Base-by-base conservation (phyloP, 2,329 filamentous ascomycete genomes). In the Simplicillium aogashimaense region DNA sequence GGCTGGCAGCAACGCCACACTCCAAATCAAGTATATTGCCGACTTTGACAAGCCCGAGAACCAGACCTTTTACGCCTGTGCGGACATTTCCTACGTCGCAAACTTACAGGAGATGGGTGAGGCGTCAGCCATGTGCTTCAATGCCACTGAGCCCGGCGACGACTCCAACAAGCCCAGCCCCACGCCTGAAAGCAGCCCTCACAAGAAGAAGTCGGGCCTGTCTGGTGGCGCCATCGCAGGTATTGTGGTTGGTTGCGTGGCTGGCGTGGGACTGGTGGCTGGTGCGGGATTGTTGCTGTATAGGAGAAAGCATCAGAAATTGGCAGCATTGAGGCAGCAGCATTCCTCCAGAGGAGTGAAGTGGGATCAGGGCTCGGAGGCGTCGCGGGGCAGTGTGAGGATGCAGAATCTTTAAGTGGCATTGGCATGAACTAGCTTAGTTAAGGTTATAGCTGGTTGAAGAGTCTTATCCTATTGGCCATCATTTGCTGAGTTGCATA, bases 201-300 rank as follows among this genome's bases (percentile, higher is more conserved):
- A 52, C 16, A 50, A 46, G 33, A 50, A 48, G 40, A 47, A 50
- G 43, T 46, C 49, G 39, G 56, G 55, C 3, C 65, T 88, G 10
- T 80, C 78, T 12, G 76, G 76, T 15, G 83, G 83, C 33, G 73
- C 76, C 15, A 86, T 89, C 52, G 85, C 84, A 3, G 85, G 84
- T 1, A 81, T 86, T 43, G 82, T 83, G 3, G 67, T 89, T 44
- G 86, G 85, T 28, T 72, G 78, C 3, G 58, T 90, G 8, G 65
- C 74, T 9, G 83, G 77, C 34, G 71, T 77, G 4, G 67, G 70
- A 1, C 55, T 86, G 9, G 55, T 88, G 8, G 67, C 70, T n/a
- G 75, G 67, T 1, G 64, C 81, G 2, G 63, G 76, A 28, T 70
- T 83, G 49, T 59, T 83, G 35, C 72, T 83, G 47, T 57, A 59